Base-by-base conservation (phyloP, 768 basidiomycete species). In the Tylopilus vinaceipallidus region DNA sequence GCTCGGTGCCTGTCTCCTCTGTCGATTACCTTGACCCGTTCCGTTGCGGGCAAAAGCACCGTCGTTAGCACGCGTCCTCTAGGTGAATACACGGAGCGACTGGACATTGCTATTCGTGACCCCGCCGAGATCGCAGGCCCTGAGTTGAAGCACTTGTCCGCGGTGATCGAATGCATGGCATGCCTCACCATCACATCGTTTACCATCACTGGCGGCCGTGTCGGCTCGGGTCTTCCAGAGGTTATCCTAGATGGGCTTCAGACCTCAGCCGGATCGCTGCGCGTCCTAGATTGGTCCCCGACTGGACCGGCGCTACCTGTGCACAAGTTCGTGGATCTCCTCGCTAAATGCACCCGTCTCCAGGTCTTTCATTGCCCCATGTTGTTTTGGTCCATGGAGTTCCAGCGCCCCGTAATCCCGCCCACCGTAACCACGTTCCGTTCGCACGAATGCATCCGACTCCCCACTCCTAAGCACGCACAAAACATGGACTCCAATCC, bases 21-120 rank as follows among this genome's bases (percentile, higher is more conserved):
- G 20, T 49, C 42, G 9, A 44, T 5, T 24, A 45, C 57, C 1
- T 19, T 67, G 22, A 26, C 45, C 6, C 47, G 42, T 16, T 64
- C 56, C 1, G 44, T 48, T 1, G 20, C 26, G 6, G 57, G 58
- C 0, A 45, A 53, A 32, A 48, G 55, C 4, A 55, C 53, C 12
- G 4, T 63, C 7, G 30, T 32, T 6, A 22, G 57, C 33, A 20
- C 29, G 10, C 44, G 32, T n/a, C 53, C 55, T 6, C 23, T 67
- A 6, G 64, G 66, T 9, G 55, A 52, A 23, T 58, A 55, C 35
- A 60, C 60, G 12, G 45, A 60, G 14, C 57, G 66, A 32, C 37
- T 67, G 17, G 66, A 68, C 40, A 46, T 67, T 13, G 58, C 48
- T 26, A 51, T 62, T 6, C 61, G 62, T 27, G 62, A 65, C 30